Evolutionary conservation across 2,329 filamentous ascomycete genomes (phyloP), one percentile per base, ranked within the genome.

Genomic region (Dactylellina haptotyla): DNA sequence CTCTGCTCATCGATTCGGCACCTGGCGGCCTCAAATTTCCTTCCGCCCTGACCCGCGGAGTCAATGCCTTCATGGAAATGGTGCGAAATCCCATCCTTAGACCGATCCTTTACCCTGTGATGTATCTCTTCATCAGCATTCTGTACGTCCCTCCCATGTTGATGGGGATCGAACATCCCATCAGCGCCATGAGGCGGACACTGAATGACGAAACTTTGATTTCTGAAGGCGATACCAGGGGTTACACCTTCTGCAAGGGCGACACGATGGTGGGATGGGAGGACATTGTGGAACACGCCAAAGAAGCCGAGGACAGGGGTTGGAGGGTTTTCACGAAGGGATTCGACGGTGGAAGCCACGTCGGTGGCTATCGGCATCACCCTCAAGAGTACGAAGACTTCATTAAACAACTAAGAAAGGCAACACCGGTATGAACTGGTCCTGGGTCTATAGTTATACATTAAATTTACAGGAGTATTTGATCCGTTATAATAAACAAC

Each of bases 121-220:
- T 57, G 2, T 73, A 56, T 16, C 39, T 73, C 4, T 12, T 62
- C 10, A 9, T 64, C 6, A 23, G 8, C 10, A 41, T 62, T 16
- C 5, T 66, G 0, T 65, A 61, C 46, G 14, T 61, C 14, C 61
- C 56, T 14, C 61, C 69, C 3, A 45, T 39, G 39, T 20, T 73
- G 8, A 41, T 73, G 2, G 69, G 69, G 2, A 12, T 62, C 12
- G 69, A 73, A 41, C 37, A 66, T 39, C 69, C 69, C 3, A 73
- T 73, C 3, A 48, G 46, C 4, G 57, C 32, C 25, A 54, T 73
- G 41, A 43, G 61, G 16, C 46, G 69, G 12, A 61, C 50, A 5
- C 25, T 73, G 59, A 73, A 73, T 20, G 69, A 73, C 56, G 61
- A 66, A 18, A 66, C 69, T 39, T 50, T 73, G 26, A 48, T 73